phyloP scores from a whole-genome alignment of 2,329 filamentous ascomycete genomes.

The Colletotrichum neosansevieriae region DNA sequence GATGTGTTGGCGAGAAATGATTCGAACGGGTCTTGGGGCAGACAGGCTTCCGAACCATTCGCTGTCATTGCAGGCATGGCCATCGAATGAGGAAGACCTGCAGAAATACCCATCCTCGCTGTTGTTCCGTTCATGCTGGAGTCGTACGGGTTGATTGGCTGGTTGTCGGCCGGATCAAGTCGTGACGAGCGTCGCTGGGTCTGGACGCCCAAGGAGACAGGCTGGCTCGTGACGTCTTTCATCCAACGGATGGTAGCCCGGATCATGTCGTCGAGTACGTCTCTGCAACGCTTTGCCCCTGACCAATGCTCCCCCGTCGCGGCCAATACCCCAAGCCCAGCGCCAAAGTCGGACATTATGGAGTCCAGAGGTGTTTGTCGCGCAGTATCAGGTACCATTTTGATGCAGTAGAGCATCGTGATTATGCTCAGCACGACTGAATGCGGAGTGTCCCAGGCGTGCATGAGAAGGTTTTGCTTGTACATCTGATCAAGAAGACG shows the following conservation, averaged over 20 bases:
- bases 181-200: constrained; percentile 18
- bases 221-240: constrained; percentile 13
- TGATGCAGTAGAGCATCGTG: constrained; percentile 64
- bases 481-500: constrained; percentile 58
- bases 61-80: not conserved
- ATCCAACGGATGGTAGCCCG: constrained; percentile 49
- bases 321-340: constrained; percentile 60
- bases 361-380: constrained; percentile 44
- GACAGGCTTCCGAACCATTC: not conserved
- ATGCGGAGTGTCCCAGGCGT: constrained; percentile 63
- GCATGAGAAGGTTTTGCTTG: constrained; percentile 56
- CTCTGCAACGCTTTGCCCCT: constrained; percentile 59
- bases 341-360: constrained; percentile 56
- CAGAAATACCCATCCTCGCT: not conserved
- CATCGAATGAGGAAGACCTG: constrained; percentile 4
- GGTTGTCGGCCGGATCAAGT: not conserved
- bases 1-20: constrained; percentile 44
- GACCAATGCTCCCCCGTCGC: constrained; percentile 65
- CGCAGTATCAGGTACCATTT: constrained; percentile 57
- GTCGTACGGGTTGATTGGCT: constrained; percentile 8
- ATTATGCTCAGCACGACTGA: constrained; percentile 61
- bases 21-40: constrained; percentile 42
- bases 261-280: constrained; percentile 57
- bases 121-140: not conserved
- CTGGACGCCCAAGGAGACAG: not conserved